Percentiles rank a stretch among this genome's conserved stretches.
These are phyloP conservation scores for Tulasnella sp. DNA, from an alignment of 768 basidiomycete genomes.

Conservation along the genomic window DNA sequence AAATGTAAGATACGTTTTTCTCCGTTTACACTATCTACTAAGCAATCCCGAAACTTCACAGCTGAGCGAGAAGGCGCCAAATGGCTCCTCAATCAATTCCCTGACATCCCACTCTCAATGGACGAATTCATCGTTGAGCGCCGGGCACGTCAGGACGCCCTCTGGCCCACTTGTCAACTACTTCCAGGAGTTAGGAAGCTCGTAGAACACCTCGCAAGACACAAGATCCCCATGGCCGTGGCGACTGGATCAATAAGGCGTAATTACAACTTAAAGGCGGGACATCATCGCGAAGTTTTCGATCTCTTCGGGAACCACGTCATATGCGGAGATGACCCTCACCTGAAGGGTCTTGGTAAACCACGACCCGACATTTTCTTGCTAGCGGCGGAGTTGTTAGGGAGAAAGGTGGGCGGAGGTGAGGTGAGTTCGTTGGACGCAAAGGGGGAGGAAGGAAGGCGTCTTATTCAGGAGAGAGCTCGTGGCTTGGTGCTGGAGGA, in stretches of 20 bases:
- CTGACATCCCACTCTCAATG: conserved; percentile 59
- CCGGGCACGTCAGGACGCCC: conserved; percentile 52
- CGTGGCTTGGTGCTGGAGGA: conserved; percentile 83
- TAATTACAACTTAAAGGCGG: conserved; percentile 65
- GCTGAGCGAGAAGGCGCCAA: conserved; percentile 61
- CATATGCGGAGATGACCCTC: conserved; percentile 67
- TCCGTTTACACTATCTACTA: too few relatives aligned
- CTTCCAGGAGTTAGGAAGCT: conserved; percentile 72
- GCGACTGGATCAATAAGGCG: conserved; percentile 70
- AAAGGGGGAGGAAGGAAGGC: conserved; percentile 35
- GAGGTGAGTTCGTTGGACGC: conserved; percentile 37
- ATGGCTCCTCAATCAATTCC: conserved; percentile 72
- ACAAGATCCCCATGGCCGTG: conserved; percentile 71
- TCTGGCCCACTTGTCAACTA: conserved; percentile 65
- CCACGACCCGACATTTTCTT: conserved; percentile 81
- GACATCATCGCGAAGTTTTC: conserved; percentile 56
- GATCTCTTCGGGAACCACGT: conserved; percentile 58
- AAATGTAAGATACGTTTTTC: conserved; percentile 49
- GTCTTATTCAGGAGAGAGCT: conserved; percentile 47
- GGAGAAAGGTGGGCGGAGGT: conserved; percentile 50
- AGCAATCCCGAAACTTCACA: conserved; percentile 32
- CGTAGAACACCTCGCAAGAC: conserved; percentile 60
- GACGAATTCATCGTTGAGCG: conserved; percentile 59
- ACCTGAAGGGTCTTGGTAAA: conserved; percentile 49
- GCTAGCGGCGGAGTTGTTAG: conserved; percentile 59